Base-by-base conservation (phyloP, 805 yeast species). In the Candida bentonensis region DNA sequence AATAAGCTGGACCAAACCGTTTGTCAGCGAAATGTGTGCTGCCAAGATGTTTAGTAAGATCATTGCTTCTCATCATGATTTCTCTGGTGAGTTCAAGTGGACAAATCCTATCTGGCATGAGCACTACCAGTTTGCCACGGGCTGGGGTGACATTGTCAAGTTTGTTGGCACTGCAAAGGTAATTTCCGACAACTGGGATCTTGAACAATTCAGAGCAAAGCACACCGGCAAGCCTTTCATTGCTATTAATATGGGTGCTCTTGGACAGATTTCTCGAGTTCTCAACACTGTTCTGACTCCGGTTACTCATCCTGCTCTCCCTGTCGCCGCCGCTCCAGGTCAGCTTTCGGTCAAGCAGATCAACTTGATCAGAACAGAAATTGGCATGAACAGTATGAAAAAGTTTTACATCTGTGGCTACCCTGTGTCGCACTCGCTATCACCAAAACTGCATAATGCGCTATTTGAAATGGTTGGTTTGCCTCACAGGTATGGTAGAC, bases 371-470 rank as follows among this genome's bases (percentile, higher is more conserved):
- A 70, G 69, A 43, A 54, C 72, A 15, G 63, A 70, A 28, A 66
- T 84, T 50, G 95, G 95, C 36, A 77, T 78, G n/a, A 67, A 77
- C 44, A 49, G 62, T 49, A 44, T 72, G 17, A 73, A 76, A 63
- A 67, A 74, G 47, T 83, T 78, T 53, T 82, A 72, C 61, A 77
- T 88, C 47, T 80, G 79, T 49, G 97, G 97, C 3, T 64, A 69
- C 11, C 96, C 97, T 42, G 72, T 88, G 45, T 62, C 74, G 5
- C 96, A 88, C 60, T 87, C 97, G 1, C 76, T 86, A 60, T 87
- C 96, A 1, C 98, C 98, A 39, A 66, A 72, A 15, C 69, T 92
- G 52, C 98, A 92, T 64, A 79, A 79, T 55, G 73, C 94, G 2
- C 86, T 82, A 23, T 92, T 81, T 65, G 57, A 74, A 46, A 64